Conservation (phyloP, 768 basidiomycete species). For the Xerocomus brunneocitrinus region DNA sequence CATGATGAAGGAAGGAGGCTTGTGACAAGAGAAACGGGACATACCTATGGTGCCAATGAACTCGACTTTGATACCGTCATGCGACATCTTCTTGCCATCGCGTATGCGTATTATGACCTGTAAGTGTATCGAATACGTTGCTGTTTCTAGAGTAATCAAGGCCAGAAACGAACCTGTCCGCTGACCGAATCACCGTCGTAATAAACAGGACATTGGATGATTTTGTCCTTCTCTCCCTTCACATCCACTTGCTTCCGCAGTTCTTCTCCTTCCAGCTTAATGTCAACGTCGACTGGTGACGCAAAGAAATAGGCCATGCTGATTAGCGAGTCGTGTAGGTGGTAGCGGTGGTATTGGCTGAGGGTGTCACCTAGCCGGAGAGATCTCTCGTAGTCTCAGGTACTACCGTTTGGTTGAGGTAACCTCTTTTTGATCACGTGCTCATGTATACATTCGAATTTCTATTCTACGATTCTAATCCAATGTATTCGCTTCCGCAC, state of each 20-base stretch:
- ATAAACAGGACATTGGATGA: constrained; percentile 83
- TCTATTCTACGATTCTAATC: not conserved
- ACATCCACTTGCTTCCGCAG: constrained; percentile 83
- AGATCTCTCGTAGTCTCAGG: not conserved
- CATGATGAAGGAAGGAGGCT: not conserved
- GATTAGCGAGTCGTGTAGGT: not conserved
- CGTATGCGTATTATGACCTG: constrained; percentile 84
- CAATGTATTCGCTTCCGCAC: not conserved
- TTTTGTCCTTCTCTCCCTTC: constrained; percentile 86
- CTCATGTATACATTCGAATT: not conserved
- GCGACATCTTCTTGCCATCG: constrained; percentile 91
- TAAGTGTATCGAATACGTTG: not conserved
- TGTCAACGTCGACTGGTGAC: constrained; percentile 85
- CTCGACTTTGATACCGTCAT: constrained; percentile 97
- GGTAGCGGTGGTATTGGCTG: not conserved
- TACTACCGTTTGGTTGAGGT: too few relatives aligned
- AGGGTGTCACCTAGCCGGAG: not conserved
- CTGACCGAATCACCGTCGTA: constrained; percentile 92
- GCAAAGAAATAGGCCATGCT: constrained; percentile 82
- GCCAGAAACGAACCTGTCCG: constrained; percentile 61
- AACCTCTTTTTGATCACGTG: constrained; percentile 9
- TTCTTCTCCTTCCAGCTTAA: constrained; percentile 86
- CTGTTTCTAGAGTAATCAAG: not conserved
- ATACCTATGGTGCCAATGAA: constrained; percentile 93
- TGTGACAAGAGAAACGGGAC: constrained; percentile 22